Evolutionary conservation across 768 basidiomycete species (phyloP).

Genomic region (Podaxis carcinomalis): DNA sequence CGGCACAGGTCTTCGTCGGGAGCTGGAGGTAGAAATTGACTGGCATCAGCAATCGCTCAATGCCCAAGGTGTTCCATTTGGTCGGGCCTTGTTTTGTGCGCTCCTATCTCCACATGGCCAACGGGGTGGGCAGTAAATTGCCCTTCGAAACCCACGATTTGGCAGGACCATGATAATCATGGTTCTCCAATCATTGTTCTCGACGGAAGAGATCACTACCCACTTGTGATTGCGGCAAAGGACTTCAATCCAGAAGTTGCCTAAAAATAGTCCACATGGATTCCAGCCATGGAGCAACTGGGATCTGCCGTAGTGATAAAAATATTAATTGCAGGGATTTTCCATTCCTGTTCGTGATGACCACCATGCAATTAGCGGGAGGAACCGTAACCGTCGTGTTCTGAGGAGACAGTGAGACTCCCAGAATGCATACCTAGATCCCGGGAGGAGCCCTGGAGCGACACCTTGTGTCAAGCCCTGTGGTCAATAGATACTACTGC

Average conservation of each 20-base stretch:
- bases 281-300: neutral
- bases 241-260: neutral
- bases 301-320: conserved; percentile 1
- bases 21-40: neutral
- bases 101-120: conserved; percentile 8
- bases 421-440: neutral
- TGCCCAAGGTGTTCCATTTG: neutral
- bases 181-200: conserved; percentile 8
- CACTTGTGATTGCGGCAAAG: neutral
- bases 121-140: neutral
- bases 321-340: neutral
- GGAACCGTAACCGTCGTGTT: neutral
- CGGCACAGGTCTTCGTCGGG: neutral
- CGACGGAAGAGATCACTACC: conserved; percentile 4
- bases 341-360: neutral
- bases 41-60: neutral
- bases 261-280: neutral
- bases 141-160: conserved; percentile 19
- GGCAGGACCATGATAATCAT: conserved; percentile 14
- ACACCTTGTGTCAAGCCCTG: neutral
- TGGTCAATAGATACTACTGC: neutral
- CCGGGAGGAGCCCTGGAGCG: neutral
- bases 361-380: neutral
- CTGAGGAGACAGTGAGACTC: neutral
- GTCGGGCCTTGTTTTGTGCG: neutral